Percentiles rank a stretch among this genome's conserved stretches.
Conservation (phyloP, 805 yeast species). For the fission yeast (Schizosaccharomyces pombe) region DNA sequence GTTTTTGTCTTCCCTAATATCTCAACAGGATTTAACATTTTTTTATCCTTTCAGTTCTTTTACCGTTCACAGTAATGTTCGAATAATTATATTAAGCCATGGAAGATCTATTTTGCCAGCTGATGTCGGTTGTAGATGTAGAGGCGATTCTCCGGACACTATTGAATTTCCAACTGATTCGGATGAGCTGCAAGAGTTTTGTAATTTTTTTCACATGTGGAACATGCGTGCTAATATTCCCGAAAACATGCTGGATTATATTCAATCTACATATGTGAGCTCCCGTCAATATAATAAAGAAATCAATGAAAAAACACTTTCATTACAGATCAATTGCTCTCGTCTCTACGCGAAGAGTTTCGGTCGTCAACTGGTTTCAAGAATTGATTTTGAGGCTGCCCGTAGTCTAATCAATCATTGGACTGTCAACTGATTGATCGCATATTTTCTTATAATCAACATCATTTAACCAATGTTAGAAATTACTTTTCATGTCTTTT, state of each 20-base stretch:
- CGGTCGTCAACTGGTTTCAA: neutral
- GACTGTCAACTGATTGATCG: neutral
- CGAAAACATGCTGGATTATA: neutral
- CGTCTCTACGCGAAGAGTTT: neutral
- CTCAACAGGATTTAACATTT: neutral
- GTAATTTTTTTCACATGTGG: neutral
- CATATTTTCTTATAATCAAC: neutral
- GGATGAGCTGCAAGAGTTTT: neutral
- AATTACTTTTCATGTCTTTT: no score
- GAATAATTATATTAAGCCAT: neutral
- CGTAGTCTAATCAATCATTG: neutral
- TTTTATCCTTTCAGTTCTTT: neutral
- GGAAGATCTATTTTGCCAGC: slow-evolving; percentile 1
- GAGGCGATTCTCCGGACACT: no score
- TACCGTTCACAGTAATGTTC: neutral
- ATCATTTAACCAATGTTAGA: neutral
- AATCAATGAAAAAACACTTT: neutral
- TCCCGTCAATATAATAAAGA: neutral
- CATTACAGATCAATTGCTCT: neutral
- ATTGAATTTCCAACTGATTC: neutral
- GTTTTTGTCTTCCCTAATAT: neutral
- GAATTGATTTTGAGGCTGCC: neutral
- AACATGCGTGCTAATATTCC: neutral
- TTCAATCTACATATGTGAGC: neutral
- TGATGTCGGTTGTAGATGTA: neutral